Conservation (phyloP, 345 rosid species). For the Viola odorata region DNA sequence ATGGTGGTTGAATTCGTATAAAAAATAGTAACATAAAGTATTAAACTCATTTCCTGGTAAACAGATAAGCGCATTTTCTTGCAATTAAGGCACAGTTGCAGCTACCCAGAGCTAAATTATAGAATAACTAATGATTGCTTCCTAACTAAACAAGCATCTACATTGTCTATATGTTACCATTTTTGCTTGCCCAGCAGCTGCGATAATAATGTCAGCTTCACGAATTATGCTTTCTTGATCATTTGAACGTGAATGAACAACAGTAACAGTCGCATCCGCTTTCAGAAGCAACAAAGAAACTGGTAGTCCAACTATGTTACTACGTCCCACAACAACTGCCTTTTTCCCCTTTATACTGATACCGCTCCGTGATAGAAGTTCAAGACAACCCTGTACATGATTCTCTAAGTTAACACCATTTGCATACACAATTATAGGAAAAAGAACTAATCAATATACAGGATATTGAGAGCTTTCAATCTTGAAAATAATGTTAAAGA, state of each 20-base stretch:
- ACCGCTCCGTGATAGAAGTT: slow-evolving; percentile 74
- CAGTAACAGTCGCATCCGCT: slow-evolving; percentile 86
- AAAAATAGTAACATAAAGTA: background rate
- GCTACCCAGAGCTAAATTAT: background rate
- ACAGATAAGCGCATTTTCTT: too few species aligned
- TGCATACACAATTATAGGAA: background rate
- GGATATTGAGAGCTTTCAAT: background rate
- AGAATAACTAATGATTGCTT: background rate
- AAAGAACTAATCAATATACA: background rate
- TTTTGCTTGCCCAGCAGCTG: slow-evolving; percentile 89
- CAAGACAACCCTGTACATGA: slow-evolving; percentile 67
- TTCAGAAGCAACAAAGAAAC: slow-evolving; percentile 79
- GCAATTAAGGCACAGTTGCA: background rate
- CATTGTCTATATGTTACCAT: slow-evolving; percentile 46
- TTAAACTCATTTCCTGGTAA: too few species aligned
- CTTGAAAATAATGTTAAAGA: background rate
- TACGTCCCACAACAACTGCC: slow-evolving; percentile 87
- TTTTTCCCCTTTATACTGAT: slow-evolving; percentile 60
- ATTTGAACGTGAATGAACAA: slow-evolving; percentile 68
- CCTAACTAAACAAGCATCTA: background rate
- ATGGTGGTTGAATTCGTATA: background rate
- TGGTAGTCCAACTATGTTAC: slow-evolving; percentile 90
- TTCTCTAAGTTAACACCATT: background rate
- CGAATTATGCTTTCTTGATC: slow-evolving; percentile 58
- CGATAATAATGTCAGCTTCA: slow-evolving; percentile 87